Evolutionary conservation across 1,139 yeast genomes (phyloP).

Genomic region (Suhomyces choctaworum): DNA sequence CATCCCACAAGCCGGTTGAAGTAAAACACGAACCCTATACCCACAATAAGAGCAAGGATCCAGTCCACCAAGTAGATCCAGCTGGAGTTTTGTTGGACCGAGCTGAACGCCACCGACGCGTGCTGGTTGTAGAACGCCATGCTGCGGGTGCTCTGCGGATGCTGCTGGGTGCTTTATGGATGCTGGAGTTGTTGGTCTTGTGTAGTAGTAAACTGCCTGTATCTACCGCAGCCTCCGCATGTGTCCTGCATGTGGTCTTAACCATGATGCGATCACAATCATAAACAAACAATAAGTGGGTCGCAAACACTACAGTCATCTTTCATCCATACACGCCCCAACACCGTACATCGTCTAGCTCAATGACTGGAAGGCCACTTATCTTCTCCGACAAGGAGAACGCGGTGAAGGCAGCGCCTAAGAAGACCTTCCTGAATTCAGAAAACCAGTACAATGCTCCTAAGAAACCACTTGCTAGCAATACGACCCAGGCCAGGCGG

Average conservation of each 20-base stretch:
- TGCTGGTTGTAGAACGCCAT: conserved; percentile 31
- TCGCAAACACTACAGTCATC: no score
- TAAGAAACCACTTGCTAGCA: conserved; percentile 8
- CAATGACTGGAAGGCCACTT: conserved; percentile 4
- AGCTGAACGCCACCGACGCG: conserved; percentile 20
- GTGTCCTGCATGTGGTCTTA: no score
- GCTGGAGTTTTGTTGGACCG: conserved; percentile 46
- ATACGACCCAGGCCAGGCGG: conserved; percentile 6
- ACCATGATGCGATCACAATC: no score
- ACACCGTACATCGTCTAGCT: neutral
- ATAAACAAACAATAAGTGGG: no score
- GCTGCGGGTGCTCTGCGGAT: neutral
- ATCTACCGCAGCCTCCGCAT: no score
- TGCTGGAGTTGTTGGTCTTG: no score
- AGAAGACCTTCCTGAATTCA: conserved; percentile 1
- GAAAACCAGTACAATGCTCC: conserved; percentile 7
- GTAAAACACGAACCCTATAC: conserved; percentile 69
- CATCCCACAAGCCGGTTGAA: conserved; percentile 75
- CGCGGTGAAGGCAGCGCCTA: conserved; percentile 7
- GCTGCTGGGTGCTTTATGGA: no score
- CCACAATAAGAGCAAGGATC: conserved; percentile 64
- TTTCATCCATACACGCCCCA: no score
- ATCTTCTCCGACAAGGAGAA: conserved; percentile 16
- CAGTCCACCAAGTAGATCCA: conserved; percentile 88
- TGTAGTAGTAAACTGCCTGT: no score